phyloP scores from a whole-genome alignment of 768 basidiomycete species.

The Leccinum sublutescens region DNA sequence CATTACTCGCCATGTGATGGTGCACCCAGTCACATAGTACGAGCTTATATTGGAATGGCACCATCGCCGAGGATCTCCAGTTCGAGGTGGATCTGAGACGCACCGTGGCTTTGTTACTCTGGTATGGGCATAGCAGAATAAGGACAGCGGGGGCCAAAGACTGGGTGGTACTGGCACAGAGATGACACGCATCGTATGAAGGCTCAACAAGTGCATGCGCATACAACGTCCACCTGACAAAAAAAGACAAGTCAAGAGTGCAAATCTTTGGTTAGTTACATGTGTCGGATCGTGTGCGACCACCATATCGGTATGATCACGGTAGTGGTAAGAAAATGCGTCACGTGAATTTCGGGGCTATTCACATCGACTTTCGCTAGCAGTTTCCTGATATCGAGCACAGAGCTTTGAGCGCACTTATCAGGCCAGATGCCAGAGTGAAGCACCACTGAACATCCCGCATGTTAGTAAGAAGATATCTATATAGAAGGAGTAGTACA shows the following conservation, averaged over 20 bases:
- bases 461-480: constrained; percentile 26
- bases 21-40: constrained; percentile 3
- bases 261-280: constrained; percentile 8
- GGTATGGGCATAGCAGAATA: constrained; percentile 7
- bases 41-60: constrained; percentile 14
- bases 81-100: not conserved
- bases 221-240: constrained; percentile 17
- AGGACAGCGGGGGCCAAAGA: not conserved
- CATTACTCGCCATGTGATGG: constrained; percentile 11
- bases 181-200: not conserved
- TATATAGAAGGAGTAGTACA: constrained; percentile 37
- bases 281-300: constrained; percentile 5
- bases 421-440: constrained; percentile 14
- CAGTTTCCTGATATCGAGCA: constrained; percentile 7
- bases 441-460: constrained; percentile 21
- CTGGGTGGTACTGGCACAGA: not conserved
- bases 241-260: not conserved
- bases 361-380: constrained; percentile 1
- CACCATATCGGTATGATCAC: constrained; percentile 7
- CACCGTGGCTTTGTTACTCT: constrained; percentile 8
- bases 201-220: constrained; percentile 12
- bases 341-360: constrained; percentile 12
- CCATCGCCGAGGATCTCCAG: constrained; percentile 6
- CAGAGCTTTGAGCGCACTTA: constrained; percentile 20
- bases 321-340: constrained; percentile 1